Percentiles rank a stretch among this genome's conserved stretches.
Conservation (phyloP, 257 asterid genomes). For the Nicotiana otophora region DNA sequence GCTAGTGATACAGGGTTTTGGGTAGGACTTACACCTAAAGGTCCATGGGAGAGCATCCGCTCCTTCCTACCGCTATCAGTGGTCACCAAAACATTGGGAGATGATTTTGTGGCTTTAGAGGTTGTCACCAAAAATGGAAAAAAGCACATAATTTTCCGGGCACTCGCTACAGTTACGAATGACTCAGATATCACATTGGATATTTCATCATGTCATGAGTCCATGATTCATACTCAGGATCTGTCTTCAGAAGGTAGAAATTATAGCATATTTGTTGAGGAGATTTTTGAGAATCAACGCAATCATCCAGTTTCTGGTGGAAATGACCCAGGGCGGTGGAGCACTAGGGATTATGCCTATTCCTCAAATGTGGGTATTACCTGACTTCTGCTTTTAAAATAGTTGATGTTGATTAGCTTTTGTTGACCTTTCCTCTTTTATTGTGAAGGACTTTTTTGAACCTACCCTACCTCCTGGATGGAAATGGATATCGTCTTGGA, state of each 20-base stretch:
- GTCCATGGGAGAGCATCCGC: constrained; percentile 95
- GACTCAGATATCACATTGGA: constrained; percentile 79
- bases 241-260: constrained; percentile 29
- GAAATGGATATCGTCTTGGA: constrained; percentile 66
- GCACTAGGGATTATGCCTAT: constrained; percentile 55
- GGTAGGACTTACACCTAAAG: constrained; percentile 76
- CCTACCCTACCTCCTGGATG: constrained; percentile 63
- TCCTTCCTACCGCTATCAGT: constrained; percentile 85
- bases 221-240: constrained; percentile 34
- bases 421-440: neutral
- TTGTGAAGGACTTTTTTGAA: constrained; percentile 49
- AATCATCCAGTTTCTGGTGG: constrained; percentile 48
- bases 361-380: constrained; percentile 43
- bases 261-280: constrained; percentile 38
- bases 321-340: constrained; percentile 48
- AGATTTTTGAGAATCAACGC: constrained; percentile 60
- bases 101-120: constrained; percentile 82
- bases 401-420: constrained; percentile 4
- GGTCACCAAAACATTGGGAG: constrained; percentile 59
- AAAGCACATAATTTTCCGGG: constrained; percentile 79
- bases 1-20: constrained; percentile 81
- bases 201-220: constrained; percentile 51
- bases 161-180: constrained; percentile 68
- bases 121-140: constrained; percentile 75
- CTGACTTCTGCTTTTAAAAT: constrained; percentile 1